A percentile compares a stretch with the other conserved stretches of the same genome.
Conservation (phyloP, 2,329 filamentous ascomycete genomes). For the Myotisia sp. region DNA sequence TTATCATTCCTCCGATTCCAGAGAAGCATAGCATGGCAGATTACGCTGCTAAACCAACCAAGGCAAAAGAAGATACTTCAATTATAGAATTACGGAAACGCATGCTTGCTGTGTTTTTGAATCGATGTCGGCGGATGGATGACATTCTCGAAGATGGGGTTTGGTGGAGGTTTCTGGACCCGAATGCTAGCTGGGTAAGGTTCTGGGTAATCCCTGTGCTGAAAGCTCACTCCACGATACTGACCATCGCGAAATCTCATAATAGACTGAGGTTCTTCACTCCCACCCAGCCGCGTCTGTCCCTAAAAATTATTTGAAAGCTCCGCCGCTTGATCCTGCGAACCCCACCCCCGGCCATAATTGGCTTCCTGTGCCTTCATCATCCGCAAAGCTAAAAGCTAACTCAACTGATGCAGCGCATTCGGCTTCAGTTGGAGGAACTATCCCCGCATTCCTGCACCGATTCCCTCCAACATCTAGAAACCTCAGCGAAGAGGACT, state of each 20-base stretch:
- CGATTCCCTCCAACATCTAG: slow-evolving; percentile 71
- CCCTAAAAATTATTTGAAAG: slow-evolving; percentile 85
- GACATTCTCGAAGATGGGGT: slow-evolving; percentile 84
- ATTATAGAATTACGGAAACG: slow-evolving; percentile 95
- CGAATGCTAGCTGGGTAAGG: slow-evolving; percentile 92
- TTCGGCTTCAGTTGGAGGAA: slow-evolving; percentile 32
- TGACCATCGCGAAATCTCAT: not conserved
- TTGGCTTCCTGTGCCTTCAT: slow-evolving; percentile 72
- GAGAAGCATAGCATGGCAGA: slow-evolving; percentile 99
- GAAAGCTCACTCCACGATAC: not conserved
- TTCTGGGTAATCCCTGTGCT: slow-evolving; percentile 10
- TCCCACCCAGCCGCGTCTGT: slow-evolving; percentile 82
- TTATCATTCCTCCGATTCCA: slow-evolving; percentile 91
- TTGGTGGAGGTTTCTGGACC: slow-evolving; percentile 94
- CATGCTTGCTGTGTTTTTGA: slow-evolving; percentile 91
- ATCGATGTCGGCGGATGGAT: slow-evolving; percentile 84
- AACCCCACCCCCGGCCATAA: slow-evolving; percentile 77
- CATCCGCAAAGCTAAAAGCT: slow-evolving; percentile 67
- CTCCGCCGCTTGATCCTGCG: slow-evolving; percentile 87
- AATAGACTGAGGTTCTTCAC: slow-evolving; percentile 80
- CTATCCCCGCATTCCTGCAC: slow-evolving; percentile 51
- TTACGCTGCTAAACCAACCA: slow-evolving; percentile 94
- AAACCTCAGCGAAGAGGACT: slow-evolving; percentile 68
- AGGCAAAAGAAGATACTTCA: slow-evolving; percentile 90
- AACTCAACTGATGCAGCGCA: not conserved